Conservation (phyloP, 2,329 filamentous ascomycete genomes). For the Ceratocystis albifundus region DNA sequence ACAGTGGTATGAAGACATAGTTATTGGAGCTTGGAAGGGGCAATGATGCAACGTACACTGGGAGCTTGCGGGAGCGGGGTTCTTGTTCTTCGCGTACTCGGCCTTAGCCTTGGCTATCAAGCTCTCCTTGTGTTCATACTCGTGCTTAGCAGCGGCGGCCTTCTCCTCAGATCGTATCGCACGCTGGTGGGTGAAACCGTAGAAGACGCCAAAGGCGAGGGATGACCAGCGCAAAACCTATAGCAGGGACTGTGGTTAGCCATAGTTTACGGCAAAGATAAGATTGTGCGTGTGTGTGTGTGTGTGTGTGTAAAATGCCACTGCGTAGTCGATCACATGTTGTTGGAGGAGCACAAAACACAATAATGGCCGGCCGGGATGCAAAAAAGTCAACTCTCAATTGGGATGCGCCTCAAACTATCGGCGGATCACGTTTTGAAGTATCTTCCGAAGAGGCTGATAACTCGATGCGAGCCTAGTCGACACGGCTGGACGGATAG, state of each 20-base stretch:
- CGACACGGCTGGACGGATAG: neutral
- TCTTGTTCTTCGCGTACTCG: slow-evolving; percentile 70
- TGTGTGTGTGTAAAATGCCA: neutral
- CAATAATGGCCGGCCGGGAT: neutral
- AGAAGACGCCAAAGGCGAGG: slow-evolving; percentile 81
- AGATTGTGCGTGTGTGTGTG: neutral
- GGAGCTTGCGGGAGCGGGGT: slow-evolving; percentile 34
- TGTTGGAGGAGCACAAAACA: neutral
- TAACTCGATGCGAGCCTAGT: neutral
- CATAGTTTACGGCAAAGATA: neutral
- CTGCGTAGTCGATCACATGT: neutral
- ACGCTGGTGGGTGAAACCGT: slow-evolving; percentile 89
- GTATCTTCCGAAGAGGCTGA: neutral
- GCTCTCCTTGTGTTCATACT: slow-evolving; percentile 82
- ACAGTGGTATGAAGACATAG: neutral
- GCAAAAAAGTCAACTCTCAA: neutral
- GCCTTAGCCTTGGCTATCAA: slow-evolving; percentile 89
- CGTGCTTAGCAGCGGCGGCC: slow-evolving; percentile 58
- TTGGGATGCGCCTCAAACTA: neutral
- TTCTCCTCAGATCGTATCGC: slow-evolving; percentile 62
- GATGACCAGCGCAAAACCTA: slow-evolving; percentile 97
- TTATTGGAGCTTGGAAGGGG: neutral
- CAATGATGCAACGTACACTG: slow-evolving; percentile 26
- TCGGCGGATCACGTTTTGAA: neutral
- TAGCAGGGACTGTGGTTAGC: slow-evolving; percentile 25